These are phyloP conservation scores for Trichosporon ovoides DNA, from an alignment of 1,284 basidiomycete genomes.

Conservation along the genomic window DNA sequence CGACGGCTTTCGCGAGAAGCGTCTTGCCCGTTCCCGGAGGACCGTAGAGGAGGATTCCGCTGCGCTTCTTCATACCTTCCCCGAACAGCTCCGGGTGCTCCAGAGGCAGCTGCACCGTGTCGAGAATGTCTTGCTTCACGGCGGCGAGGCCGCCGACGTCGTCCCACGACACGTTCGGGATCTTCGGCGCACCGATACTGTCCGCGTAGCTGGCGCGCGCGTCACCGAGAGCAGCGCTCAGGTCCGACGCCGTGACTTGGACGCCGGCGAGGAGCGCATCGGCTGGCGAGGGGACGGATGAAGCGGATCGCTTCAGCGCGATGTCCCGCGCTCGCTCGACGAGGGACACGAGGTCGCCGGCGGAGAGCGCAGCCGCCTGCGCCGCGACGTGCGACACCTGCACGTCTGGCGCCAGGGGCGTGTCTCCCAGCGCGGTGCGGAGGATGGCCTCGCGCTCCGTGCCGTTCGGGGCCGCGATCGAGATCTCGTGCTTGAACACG, in stretches of 20 bases:
- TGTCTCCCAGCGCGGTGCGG: conserved; percentile 52
- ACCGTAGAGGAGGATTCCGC: conserved; percentile 71
- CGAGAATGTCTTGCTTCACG: conserved; percentile 90
- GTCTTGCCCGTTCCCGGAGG: conserved; percentile 95
- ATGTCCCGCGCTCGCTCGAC: conserved; percentile 60
- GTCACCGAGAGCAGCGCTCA: conserved; percentile 67
- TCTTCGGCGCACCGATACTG: conserved; percentile 92
- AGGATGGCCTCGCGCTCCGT: conserved; percentile 65
- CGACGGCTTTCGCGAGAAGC: conserved; percentile 69
- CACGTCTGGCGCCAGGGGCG: conserved; percentile 68
- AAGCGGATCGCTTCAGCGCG: conserved; percentile 55
- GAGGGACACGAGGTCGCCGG: conserved; percentile 73
- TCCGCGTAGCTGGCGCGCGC: conserved; percentile 79
- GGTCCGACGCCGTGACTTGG: conserved; percentile 62
- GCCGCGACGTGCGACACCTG: conserved; percentile 67
- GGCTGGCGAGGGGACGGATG: conserved; percentile 8
- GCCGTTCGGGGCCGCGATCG: conserved; percentile 75
- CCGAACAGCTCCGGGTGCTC: conserved; percentile 91
- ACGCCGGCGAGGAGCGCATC: conserved; percentile 53
- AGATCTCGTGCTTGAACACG: conserved; percentile 83
- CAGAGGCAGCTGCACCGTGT: conserved; percentile 92
- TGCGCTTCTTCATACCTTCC: conserved; percentile 90
- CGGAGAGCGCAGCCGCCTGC: conserved; percentile 87
- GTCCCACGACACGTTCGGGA: conserved; percentile 95
- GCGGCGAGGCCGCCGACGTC: conserved; percentile 87